Conservation (phyloP, 2,329 filamentous ascomycete genomes). For the Colletotrichum camelliae region DNA sequence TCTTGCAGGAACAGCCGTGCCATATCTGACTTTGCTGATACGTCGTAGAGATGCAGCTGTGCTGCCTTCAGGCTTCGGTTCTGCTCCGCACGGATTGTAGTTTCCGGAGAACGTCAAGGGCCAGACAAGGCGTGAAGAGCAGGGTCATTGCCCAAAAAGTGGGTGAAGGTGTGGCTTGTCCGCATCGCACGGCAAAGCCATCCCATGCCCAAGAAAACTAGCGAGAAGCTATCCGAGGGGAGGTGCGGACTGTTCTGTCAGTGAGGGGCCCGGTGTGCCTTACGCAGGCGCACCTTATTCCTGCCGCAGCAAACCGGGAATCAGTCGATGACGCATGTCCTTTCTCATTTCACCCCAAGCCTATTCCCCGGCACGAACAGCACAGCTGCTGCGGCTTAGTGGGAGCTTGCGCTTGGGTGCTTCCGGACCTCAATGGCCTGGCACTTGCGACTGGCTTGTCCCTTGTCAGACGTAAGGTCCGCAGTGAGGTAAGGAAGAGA, state of each 20-base stretch:
- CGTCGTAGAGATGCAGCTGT: background rate
- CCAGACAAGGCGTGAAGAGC: background rate
- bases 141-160: slow-evolving; percentile 3
- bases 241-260: background rate
- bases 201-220: slow-evolving; percentile 5
- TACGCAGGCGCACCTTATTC: slow-evolving; percentile 3
- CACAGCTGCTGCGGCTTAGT: background rate
- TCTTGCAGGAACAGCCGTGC: slow-evolving; percentile 1
- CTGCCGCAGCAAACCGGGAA: slow-evolving; percentile 22
- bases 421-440: slow-evolving; percentile 7
- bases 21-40: background rate
- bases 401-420: slow-evolving; percentile 14
- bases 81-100: background rate
- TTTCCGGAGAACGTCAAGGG: background rate
- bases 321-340: slow-evolving; percentile 23
- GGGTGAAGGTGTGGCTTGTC: slow-evolving; percentile 13
- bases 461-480: slow-evolving; percentile 21
- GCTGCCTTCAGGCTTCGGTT: background rate
- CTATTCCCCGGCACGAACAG: slow-evolving; percentile 1
- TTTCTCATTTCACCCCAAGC: slow-evolving; percentile 15
- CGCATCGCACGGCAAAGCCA: slow-evolving; percentile 12
- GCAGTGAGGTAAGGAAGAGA: background rate
- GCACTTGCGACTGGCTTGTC: slow-evolving; percentile 13
- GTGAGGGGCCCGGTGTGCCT: background rate
- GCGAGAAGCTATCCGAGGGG: background rate